Evolutionary conservation across 768 basidiomycete genomes (phyloP), one percentile per base, ranked within the genome.

Genomic region (Podaxis sp.): DNA sequence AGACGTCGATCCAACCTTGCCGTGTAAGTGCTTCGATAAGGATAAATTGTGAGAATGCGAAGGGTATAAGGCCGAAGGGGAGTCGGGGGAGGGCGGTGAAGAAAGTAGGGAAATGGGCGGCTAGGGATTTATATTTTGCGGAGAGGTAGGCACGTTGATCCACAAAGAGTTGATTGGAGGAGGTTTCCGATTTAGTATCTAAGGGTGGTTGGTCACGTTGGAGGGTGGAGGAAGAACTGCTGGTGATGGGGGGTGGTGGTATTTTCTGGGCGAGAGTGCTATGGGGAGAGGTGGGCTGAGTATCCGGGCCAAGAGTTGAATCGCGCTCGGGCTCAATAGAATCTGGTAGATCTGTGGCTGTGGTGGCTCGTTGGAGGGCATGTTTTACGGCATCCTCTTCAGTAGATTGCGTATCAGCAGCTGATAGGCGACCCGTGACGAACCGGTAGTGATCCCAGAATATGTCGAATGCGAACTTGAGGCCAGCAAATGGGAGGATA

Each of bases 21-120:
- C 86, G 81, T 12, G 87, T 81, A 5, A 99, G 82, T 0, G 83
- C 91, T 70, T 96, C 90, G 62, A 96, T 93, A 61, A 99, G 85
- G 66, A 98, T 93, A 77, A 99, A 98, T 74, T 96, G 94, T 0
- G 90, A 88, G 71, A 98, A 95, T 0, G 95, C 92, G 70, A 99
- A 99, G 0, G 93, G 93, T 15, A 97, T 78, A 6, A 97, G 85
- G 12, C 86, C 82, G 63, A 95, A 86, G 0, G 95, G 96, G 0
- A 96, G 79, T 20, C 88, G 84, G 0, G 85, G 82, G 22, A 88
- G 75, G 22, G 87, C 84, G 10, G 83, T 84, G 71, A 82, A 80
- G 64, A 90, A 79, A 1, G 91, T 95, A 0, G 93, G 94, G 72
- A 93, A 92, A 49, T 79, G 78, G 20, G 61, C 64, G 37, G 76